Percentiles rank a stretch among this genome's conserved stretches.
These are phyloP conservation scores for Alternaria incomplexa DNA, from an alignment of 2,329 filamentous ascomycete species.

Conservation along the genomic window DNA sequence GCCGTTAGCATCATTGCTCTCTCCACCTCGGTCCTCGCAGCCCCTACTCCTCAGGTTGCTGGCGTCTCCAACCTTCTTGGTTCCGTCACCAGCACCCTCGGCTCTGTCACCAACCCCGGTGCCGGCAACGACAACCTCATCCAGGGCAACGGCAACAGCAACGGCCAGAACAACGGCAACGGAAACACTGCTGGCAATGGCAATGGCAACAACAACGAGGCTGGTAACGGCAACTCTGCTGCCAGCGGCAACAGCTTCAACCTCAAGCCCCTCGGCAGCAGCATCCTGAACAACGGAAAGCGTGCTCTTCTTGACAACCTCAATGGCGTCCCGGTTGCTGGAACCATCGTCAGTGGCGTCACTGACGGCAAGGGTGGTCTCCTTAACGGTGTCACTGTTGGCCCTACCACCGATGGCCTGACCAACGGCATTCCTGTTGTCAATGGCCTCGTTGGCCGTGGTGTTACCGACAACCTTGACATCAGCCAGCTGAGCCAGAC, in stretches of 20 bases:
- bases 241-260: constrained; percentile 18
- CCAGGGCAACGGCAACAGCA: constrained; percentile 14
- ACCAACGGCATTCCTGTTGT: neutral
- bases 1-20: constrained; percentile 20
- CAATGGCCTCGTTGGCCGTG: neutral
- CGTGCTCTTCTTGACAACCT: neutral
- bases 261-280: constrained; percentile 10
- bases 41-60: constrained; percentile 19
- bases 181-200: constrained; percentile 11
- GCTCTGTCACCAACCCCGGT: constrained; percentile 15
- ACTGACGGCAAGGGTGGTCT: neutral
- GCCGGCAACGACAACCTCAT: constrained; percentile 8
- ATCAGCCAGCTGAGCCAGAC: neutral
- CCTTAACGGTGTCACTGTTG: neutral
- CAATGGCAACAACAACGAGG: constrained; percentile 16
- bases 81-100: constrained; percentile 7
- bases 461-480: neutral
- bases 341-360: neutral
- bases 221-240: constrained; percentile 6
- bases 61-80: neutral
- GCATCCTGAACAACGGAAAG: neutral
- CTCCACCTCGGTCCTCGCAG: constrained; percentile 21
- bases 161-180: constrained; percentile 9
- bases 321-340: neutral
- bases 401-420: neutral